A percentile compares a stretch with the other conserved stretches of the same genome.
These are phyloP conservation scores for Phytopythium ostracodes DNA, from an alignment of 352 stramenopile genomes.

Conservation along the genomic window DNA sequence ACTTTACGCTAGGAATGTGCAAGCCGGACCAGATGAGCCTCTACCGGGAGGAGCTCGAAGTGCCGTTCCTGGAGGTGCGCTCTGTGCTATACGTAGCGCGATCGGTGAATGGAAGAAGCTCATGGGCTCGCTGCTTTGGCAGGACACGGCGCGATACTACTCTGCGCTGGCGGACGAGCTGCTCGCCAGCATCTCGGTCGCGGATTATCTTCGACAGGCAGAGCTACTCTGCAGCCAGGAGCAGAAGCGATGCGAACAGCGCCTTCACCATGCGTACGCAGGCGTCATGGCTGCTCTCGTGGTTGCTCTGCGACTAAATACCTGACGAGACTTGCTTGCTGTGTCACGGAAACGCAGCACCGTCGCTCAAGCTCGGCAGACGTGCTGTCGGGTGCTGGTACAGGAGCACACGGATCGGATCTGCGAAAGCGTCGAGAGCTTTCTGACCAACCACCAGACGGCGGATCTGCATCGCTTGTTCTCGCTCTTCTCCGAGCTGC, in stretches of 20 bases:
- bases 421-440: slow-evolving; percentile 72
- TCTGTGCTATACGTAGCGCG: not conserved
- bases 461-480: slow-evolving; percentile 77
- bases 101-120: not conserved
- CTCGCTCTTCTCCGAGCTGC: slow-evolving; percentile 76
- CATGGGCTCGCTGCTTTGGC: not conserved
- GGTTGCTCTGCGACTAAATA: not conserved
- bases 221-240: slow-evolving; percentile 77
- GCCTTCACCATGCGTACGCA: slow-evolving; percentile 66
- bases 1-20: slow-evolving; percentile 67
- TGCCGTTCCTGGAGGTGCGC: slow-evolving; percentile 57
- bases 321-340: not conserved
- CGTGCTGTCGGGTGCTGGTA: slow-evolving; percentile 73
- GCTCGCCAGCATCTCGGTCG: slow-evolving; percentile 58
- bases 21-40: slow-evolving; percentile 78
- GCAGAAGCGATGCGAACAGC: slow-evolving; percentile 67
- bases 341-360: slow-evolving; percentile 34
- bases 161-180: slow-evolving; percentile 57
- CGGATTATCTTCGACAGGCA: slow-evolving; percentile 68
- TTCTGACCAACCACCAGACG: slow-evolving; percentile 76
- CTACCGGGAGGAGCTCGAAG: slow-evolving; percentile 76
- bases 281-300: slow-evolving; percentile 12
- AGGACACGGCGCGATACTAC: slow-evolving; percentile 74
- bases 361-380: slow-evolving; percentile 71
- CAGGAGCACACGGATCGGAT: slow-evolving; percentile 79